phyloP scores from a whole-genome alignment of 805 yeast species.

The Kuraishia ogatae region DNA sequence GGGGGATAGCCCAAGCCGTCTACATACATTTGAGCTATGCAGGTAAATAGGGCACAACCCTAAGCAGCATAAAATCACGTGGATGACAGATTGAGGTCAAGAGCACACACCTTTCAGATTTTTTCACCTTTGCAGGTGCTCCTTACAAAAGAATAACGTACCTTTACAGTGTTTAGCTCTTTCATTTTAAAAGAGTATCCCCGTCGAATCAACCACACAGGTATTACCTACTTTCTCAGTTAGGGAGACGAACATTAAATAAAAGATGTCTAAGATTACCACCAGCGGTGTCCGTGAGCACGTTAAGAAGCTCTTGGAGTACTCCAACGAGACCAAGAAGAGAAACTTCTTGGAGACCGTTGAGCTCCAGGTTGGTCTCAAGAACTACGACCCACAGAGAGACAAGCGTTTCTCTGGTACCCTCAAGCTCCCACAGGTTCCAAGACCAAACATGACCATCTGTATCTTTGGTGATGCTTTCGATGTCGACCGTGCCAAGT shows the following conservation, averaged over 20 bases:
- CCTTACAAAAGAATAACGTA: background rate
- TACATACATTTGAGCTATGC: too few species aligned
- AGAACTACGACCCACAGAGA: constrained; percentile 99
- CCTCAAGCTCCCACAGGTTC: constrained; percentile 95
- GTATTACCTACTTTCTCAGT: constrained; percentile 32
- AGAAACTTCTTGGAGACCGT: constrained; percentile 99
- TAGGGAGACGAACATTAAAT: constrained; percentile 72
- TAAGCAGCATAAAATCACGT: background rate
- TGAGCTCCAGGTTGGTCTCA: constrained; percentile 98
- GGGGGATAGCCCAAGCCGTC: too few species aligned
- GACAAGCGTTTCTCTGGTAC: constrained; percentile 99
- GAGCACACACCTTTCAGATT: background rate
- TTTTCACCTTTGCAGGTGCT: background rate
- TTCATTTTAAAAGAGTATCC: constrained; percentile 1
- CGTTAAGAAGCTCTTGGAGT: constrained; percentile 85
- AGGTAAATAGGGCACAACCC: background rate
- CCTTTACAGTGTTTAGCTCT: background rate
- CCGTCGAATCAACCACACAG: constrained; percentile 45
- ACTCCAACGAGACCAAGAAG: constrained; percentile 95
- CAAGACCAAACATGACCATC: constrained; percentile 99
- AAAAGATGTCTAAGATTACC: constrained; percentile 79
- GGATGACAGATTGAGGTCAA: background rate
- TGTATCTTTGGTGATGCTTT: constrained; percentile 99
- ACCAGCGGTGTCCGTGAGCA: constrained; percentile 92
- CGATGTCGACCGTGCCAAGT: constrained; percentile 99